Evolutionary conservation across 768 basidiomycete species (phyloP).

Genomic region (Tricholoma terreum): DNA sequence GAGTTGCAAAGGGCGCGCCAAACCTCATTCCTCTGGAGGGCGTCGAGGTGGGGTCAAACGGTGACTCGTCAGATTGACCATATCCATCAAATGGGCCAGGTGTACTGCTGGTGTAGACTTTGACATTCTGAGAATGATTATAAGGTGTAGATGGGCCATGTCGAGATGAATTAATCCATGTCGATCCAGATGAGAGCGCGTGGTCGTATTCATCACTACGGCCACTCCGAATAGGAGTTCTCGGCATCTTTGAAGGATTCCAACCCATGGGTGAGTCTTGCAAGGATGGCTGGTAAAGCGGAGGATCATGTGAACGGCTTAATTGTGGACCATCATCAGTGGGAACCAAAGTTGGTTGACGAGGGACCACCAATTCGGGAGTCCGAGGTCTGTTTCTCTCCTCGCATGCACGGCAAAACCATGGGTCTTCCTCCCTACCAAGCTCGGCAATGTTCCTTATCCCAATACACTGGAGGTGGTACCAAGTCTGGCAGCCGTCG

Average conservation of each 20-base stretch:
- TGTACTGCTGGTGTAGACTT: conserved; percentile 35
- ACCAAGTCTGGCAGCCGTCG: conserved; percentile 78
- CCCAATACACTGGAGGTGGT: conserved; percentile 78
- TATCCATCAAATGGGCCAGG: conserved; percentile 35
- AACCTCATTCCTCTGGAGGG: conserved; percentile 78
- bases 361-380: conserved; percentile 21
- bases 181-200: conserved; percentile 31
- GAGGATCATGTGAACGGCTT: conserved; percentile 46
- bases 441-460: conserved; percentile 61
- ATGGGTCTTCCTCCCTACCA: conserved; percentile 74
- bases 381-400: conserved; percentile 41
- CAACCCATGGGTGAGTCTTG: conserved; percentile 60
- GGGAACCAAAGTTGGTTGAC: conserved; percentile 69
- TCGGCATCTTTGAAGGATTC: conserved; percentile 39
- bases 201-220: conserved; percentile 23
- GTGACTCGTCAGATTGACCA: conserved; percentile 43
- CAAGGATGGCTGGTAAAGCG: conserved; percentile 56
- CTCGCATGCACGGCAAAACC: conserved; percentile 67
- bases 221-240: conserved; percentile 45
- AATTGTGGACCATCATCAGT: conserved; percentile 51
- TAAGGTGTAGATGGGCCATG: conserved; percentile 57
- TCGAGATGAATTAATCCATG: conserved; percentile 50
- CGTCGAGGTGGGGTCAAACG: conserved; percentile 78
- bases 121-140: conserved; percentile 33
- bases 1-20: conserved; percentile 54